These are phyloP conservation scores for Nakaseomyces bracarensis DNA, from an alignment of 1,139 yeast genomes.

Conservation along the genomic window DNA sequence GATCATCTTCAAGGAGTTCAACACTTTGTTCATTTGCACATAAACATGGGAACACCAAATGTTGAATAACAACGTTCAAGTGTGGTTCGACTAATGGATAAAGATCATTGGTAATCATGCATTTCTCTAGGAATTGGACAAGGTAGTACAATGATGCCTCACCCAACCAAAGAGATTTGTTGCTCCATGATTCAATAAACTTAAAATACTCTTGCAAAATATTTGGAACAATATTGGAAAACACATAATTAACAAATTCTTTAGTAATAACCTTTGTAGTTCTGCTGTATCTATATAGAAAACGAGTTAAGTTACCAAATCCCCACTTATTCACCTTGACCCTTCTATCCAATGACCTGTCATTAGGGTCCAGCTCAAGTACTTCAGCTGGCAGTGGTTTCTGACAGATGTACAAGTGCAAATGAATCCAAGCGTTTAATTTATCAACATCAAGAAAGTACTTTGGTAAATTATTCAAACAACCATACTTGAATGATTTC, in stretches of 20 bases:
- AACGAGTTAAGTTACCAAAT: constrained; percentile 56
- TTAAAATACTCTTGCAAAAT: constrained; percentile 52
- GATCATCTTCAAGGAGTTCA: constrained; percentile 62
- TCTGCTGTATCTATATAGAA: constrained; percentile 37
- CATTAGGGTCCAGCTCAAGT: constrained; percentile 44
- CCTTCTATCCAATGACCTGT: constrained; percentile 43
- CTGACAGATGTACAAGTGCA: constrained; percentile 49
- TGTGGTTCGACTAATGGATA: constrained; percentile 50
- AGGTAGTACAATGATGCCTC: constrained; percentile 54
- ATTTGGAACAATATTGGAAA: constrained; percentile 50
- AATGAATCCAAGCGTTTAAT: constrained; percentile 56
- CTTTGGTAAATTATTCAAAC: constrained; percentile 48
- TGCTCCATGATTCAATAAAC: constrained; percentile 52
- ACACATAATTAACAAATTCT: constrained; percentile 42
- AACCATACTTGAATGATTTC: constrained; percentile 57
- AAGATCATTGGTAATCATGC: constrained; percentile 43
- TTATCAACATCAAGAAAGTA: constrained; percentile 42
- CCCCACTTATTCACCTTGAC: constrained; percentile 66
- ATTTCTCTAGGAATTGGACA: constrained; percentile 56
- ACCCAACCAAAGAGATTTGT: constrained; percentile 47
- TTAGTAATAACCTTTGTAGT: constrained; percentile 31
- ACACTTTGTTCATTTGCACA: constrained; percentile 48
- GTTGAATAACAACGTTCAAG: constrained; percentile 49
- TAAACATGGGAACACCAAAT: constrained; percentile 56
- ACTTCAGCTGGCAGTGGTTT: constrained; percentile 53